Base-by-base conservation (phyloP, 1,284 basidiomycete genomes). In the Chiua sp. region DNA sequence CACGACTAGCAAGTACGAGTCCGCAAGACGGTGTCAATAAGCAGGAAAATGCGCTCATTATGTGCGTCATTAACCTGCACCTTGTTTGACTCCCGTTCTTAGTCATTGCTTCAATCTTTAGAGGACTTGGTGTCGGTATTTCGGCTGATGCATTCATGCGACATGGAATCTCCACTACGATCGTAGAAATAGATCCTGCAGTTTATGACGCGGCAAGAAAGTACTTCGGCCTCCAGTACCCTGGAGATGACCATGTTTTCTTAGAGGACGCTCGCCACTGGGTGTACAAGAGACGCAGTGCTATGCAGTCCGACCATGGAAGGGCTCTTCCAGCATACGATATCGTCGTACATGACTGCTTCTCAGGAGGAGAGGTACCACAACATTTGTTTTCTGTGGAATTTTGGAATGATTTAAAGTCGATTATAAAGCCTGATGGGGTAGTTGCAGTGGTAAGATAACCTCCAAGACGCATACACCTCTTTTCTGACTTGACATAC, bases 291-390 rank as follows among this genome's bases (percentile, higher is more conserved):
- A 79, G 81, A 59, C 75, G 74, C 20, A 66, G 62, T 35, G 66
- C 66, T 46, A 62, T 76, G 47, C 73, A 75, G 52, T 65, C 69
- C 50, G 73, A 73, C 53, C 69, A 66, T n/a, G 59, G 68, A 42
- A 67, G 70, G 18, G 64, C 53, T 16, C 63, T 65, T 54, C 68
- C 75, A 35, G 72, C 71, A 28, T 97, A 87, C 72, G 91, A 93
- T 71, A 87, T 92, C 65, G 84, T 95, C 22, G 79, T 97, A 0
- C 96, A 98, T 68, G 96, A 97, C 70, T 93, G 91, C 67, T 98
- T 97, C 75, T 94, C 93, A 13, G 95, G 94, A 4, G 96, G 95
- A 5, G 85, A 85, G 23, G 87, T 98, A 5, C 94, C 95, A 0
- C 79, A 87, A 20, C 87, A 93, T 68, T 78, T 98, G 47, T 97